Base-by-base conservation (phyloP, 2,329 filamentous ascomycete species). In the Aspergillus fijiensis region DNA sequence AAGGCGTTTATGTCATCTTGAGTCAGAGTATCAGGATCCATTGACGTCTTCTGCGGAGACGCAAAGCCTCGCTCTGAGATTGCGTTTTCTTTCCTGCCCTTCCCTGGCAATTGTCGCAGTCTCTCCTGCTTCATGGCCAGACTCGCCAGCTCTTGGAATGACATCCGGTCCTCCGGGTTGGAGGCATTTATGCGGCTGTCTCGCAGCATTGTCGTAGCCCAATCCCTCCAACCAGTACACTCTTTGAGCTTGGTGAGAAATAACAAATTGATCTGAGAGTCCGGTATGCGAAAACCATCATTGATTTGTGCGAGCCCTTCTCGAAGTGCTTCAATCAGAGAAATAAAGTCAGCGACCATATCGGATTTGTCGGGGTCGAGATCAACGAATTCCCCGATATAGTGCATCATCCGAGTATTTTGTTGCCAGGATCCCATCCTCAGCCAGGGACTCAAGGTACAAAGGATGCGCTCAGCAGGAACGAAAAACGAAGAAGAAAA, bases 1-100 rank as follows among this genome's bases (percentile, higher is more conserved):
- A 71, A 70, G 4, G 61, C 62, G 39, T 71, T 71, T 55, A 71
- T 70, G 7, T 71, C 69, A 35, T 68, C 65, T 55, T 71, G 69
- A 16, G 65, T 67, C 51, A 65, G 60, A 5, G 54, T 48, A 29
- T 59, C 55, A 57, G 60, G 29, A 14, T 59, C 42, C 29, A 45
- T 23, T n/a, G 56, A 25, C 6, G 54, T 23, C n/a, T 39, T 47
- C 23, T 10, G 48, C 23, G 50, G 39, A n/a, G 58, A 45, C 10
- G 39, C n/a, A 50, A 60, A 47, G 5, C 16, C 51, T 39, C 25
- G 52, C 16, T 51, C 55, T 10, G 52, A 51, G 5, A 51, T 48
- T 16, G 42, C 49, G 35, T 55, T 55, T 39, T 55, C 23, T 49
- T n/a, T 29, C 57, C 7, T 4, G 23, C 33, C 10, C 47, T 11